Percentiles rank a stretch among this genome's conserved stretches.
Evolutionary conservation across 2,329 filamentous ascomycete species (phyloP).

Genomic region (Colletotrichum sp.): DNA sequence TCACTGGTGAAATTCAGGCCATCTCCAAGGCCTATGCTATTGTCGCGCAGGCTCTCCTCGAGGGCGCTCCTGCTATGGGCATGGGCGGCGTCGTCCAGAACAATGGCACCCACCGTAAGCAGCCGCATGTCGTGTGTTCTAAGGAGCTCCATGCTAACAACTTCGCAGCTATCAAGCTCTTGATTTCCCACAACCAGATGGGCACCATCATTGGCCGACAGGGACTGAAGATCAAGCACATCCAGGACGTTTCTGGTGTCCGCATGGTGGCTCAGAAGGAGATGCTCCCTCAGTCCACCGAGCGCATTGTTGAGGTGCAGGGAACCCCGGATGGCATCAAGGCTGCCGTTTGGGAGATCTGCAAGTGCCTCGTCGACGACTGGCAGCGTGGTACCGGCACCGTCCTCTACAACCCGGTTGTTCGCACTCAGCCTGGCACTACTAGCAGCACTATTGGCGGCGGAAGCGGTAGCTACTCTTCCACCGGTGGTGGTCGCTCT

Average conservation of each 20-base stretch:
- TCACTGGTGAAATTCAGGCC: constrained; percentile 86
- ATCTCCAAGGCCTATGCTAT: constrained; percentile 93
- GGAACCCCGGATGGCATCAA: constrained; percentile 95
- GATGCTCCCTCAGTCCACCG: constrained; percentile 98
- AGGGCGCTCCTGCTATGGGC: constrained; percentile 92
- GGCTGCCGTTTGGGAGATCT: constrained; percentile 97
- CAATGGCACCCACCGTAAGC: constrained; percentile 93
- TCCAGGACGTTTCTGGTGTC: constrained; percentile 94
- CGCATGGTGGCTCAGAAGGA: constrained; percentile 99
- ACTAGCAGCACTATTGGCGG: constrained; percentile 34
- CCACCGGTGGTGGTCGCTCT: constrained; percentile 45
- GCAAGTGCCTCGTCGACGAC: constrained; percentile 97
- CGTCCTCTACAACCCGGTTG: constrained; percentile 95
- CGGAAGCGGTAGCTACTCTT: constrained; percentile 39
- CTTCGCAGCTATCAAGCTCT: constrained; percentile 83
- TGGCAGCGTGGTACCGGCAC: constrained; percentile 97
- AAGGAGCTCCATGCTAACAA: constrained; percentile 23
- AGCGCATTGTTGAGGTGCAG: constrained; percentile 96
- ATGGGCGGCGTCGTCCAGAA: constrained; percentile 90
- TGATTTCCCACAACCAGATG: constrained; percentile 99
- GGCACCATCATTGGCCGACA: constrained; percentile 97
- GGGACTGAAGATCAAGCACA: constrained; percentile 99
- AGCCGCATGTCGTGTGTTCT: background rate
- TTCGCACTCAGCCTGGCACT: constrained; percentile 77
- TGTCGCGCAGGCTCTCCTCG: constrained; percentile 88